These are phyloP conservation scores for Aspergillus tanneri DNA, from an alignment of 2,329 filamentous ascomycete genomes.

Conservation along the genomic window DNA sequence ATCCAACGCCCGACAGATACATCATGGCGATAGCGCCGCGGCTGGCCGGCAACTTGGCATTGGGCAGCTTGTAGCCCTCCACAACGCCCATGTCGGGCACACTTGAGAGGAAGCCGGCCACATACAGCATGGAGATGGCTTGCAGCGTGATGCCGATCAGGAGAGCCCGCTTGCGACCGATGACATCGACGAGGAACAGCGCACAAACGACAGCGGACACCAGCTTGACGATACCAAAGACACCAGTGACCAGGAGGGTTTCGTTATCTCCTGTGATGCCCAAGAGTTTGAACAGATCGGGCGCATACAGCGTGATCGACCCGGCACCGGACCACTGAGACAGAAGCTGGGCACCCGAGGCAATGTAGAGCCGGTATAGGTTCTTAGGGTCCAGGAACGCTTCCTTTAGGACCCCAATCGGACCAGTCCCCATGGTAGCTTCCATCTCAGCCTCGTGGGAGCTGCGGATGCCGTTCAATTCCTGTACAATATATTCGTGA, in stretches of 20 bases:
- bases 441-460: slow-evolving; percentile 70
- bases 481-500: slow-evolving; percentile 60
- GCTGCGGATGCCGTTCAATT: slow-evolving; percentile 64
- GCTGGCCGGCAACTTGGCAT: slow-evolving; percentile 55
- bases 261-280: slow-evolving; percentile 68
- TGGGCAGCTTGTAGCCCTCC: slow-evolving; percentile 50
- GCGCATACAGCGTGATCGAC: slow-evolving; percentile 73
- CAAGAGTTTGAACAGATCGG: slow-evolving; percentile 69
- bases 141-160: slow-evolving; percentile 62
- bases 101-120: slow-evolving; percentile 62
- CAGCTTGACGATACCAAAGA: slow-evolving; percentile 76
- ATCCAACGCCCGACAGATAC: slow-evolving; percentile 66
- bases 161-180: slow-evolving; percentile 69
- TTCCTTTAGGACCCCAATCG: slow-evolving; percentile 65
- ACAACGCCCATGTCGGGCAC: slow-evolving; percentile 57
- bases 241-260: slow-evolving; percentile 68
- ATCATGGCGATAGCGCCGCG: slow-evolving; percentile 69
- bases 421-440: slow-evolving; percentile 65
- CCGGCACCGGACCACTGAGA: slow-evolving; percentile 74
- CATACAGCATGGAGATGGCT: slow-evolving; percentile 61
- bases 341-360: slow-evolving; percentile 67
- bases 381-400: slow-evolving; percentile 67
- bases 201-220: slow-evolving; percentile 66
- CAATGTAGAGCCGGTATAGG: slow-evolving; percentile 68
- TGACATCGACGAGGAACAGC: slow-evolving; percentile 74